Percentiles rank a stretch among this genome's conserved stretches.
Evolutionary conservation across 805 yeast species (phyloP).

Genomic region (Ogataea nitratoaversa): DNA sequence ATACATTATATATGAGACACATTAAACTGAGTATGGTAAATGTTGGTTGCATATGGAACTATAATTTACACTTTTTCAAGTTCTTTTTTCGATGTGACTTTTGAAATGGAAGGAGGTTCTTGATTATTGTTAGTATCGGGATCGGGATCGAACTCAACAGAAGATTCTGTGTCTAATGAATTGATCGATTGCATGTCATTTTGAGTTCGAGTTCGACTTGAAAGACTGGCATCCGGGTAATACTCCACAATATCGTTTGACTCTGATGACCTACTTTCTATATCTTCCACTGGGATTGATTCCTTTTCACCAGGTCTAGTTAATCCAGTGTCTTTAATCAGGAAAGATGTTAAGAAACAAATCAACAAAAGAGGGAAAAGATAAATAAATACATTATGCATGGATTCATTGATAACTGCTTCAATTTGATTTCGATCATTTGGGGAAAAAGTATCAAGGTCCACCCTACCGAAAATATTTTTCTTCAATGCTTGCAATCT

Average conservation of each 20-base stretch:
- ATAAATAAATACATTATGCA: constrained; percentile 32
- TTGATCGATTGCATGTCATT: no score
- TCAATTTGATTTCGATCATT: constrained; percentile 20
- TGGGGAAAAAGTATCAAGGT: constrained; percentile 19
- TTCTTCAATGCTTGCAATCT: constrained; percentile 21
- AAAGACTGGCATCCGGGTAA: background rate
- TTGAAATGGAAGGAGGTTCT: no score
- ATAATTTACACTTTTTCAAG: no score
- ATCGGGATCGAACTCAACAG: background rate
- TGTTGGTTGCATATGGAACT: no score
- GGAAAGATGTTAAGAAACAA: constrained; percentile 30
- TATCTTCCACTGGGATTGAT: background rate
- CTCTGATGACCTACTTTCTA: background rate
- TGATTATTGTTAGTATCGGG: no score
- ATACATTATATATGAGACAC: no score
- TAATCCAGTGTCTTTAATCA: constrained; percentile 38
- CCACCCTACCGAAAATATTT: constrained; percentile 30
- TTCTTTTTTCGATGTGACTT: no score
- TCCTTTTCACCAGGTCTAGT: constrained; percentile 23
- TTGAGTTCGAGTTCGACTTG: background rate
- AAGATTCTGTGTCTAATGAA: no score
- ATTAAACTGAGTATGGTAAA: no score
- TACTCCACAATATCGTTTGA: background rate
- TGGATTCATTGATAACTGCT: constrained; percentile 27
- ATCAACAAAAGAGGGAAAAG: constrained; percentile 33